phyloP scores from a whole-genome alignment of 805 yeast species.

The Candida jianshihensis region DNA sequence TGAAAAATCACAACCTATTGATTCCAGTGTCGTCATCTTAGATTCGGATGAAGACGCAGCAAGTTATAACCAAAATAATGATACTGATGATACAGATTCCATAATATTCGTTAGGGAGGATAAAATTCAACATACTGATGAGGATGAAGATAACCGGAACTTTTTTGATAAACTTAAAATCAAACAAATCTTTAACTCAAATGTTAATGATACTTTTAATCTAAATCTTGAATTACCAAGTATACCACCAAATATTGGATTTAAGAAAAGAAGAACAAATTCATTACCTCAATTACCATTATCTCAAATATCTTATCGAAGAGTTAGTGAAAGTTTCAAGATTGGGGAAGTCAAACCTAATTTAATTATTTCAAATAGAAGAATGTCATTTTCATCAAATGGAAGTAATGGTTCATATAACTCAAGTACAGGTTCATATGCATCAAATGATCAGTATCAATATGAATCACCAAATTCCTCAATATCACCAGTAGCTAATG shows the following conservation, averaged over 20 bases:
- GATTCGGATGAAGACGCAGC: slow-evolving; percentile 34
- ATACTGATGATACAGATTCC: slow-evolving; percentile 10
- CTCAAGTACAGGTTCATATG: slow-evolving; percentile 1
- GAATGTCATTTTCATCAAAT: neutral
- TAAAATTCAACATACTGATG: slow-evolving; percentile 8
- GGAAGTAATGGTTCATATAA: neutral
- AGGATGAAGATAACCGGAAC: slow-evolving; percentile 5
- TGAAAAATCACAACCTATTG: neutral
- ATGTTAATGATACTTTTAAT: slow-evolving; percentile 10
- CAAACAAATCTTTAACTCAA: neutral
- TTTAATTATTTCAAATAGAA: slow-evolving; percentile 11
- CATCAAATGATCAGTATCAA: slow-evolving; percentile 2
- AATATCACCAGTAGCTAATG: slow-evolving; percentile 16
- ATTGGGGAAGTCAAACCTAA: slow-evolving; percentile 37
- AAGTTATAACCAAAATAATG: slow-evolving; percentile 23
- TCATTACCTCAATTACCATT: slow-evolving; percentile 49
- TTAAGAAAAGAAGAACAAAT: slow-evolving; percentile 41
- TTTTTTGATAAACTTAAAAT: neutral
- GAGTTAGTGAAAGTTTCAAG: slow-evolving; percentile 29
- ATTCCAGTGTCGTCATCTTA: slow-evolving; percentile 25
- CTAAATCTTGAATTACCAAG: slow-evolving; percentile 7
- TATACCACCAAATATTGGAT: slow-evolving; percentile 17
- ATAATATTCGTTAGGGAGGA: slow-evolving; percentile 11
- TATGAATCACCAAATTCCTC: neutral
- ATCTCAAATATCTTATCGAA: slow-evolving; percentile 35